Percentiles rank a stretch among this genome's conserved stretches.
phyloP scores from a whole-genome alignment of 2,329 filamentous ascomycete species.

The Botrytis sinoallii region DNA sequence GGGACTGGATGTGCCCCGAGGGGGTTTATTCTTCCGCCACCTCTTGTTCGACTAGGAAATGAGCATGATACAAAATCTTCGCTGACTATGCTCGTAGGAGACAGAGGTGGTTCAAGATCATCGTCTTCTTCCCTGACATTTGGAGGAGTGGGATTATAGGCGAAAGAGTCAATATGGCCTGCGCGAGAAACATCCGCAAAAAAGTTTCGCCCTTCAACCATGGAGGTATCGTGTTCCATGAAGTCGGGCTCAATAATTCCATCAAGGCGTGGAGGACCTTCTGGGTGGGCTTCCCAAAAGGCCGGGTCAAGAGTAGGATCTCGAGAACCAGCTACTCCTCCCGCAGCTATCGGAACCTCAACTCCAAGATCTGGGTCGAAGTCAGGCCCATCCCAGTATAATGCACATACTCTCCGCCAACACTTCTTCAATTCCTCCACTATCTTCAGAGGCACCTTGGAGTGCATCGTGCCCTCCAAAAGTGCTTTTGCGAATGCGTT shows the following conservation, averaged over 20 bases:
- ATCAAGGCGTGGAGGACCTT: conserved; percentile 47
- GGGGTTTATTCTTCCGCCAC: conserved; percentile 44
- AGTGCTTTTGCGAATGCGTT: conserved; percentile 65
- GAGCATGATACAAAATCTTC: conserved; percentile 62
- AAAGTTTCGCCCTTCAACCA: conserved; percentile 41
- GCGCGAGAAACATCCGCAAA: conserved; percentile 47
- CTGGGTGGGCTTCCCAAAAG: conserved; percentile 47
- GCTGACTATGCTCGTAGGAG: conserved; percentile 57
- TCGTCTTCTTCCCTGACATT: conserved; percentile 4
- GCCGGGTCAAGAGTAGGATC: conserved; percentile 54
- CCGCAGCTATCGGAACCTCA: conserved; percentile 69
- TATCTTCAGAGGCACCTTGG: conserved; percentile 71
- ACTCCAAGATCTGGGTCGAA: conserved; percentile 59
- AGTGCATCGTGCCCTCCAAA: conserved; percentile 42
- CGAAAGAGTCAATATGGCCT: conserved; percentile 48
- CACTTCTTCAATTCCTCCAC: conserved; percentile 93
- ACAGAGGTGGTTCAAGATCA: conserved; percentile 41
- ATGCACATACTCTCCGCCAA: conserved; percentile 85
- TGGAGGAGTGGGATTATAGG: conserved; percentile 30
- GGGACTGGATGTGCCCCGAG: conserved; percentile 56
- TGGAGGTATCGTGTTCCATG: conserved; percentile 29
- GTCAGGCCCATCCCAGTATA: conserved; percentile 81
- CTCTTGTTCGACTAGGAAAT: conserved; percentile 52
- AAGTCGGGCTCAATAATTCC: conserved; percentile 40
- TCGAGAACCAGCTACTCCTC: conserved; percentile 65